phyloP scores from a whole-genome alignment of 805 yeast species.

The Candida methanosorbosa region DNA sequence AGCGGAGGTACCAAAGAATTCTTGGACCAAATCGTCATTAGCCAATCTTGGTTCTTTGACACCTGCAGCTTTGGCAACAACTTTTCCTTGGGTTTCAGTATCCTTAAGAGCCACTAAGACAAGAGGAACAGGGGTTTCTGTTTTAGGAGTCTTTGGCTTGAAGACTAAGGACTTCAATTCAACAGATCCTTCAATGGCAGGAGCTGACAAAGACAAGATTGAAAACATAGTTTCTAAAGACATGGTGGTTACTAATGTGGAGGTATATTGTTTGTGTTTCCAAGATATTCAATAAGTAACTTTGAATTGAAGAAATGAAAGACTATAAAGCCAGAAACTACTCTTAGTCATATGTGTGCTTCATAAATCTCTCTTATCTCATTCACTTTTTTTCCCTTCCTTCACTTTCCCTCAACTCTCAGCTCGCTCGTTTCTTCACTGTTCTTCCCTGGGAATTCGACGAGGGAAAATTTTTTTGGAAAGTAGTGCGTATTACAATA shows the following conservation, averaged over 20 bases:
- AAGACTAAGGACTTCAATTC: constrained; percentile 72
- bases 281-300: too few relatives aligned
- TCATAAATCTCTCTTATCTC: too few relatives aligned
- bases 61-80: constrained; percentile 56
- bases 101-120: constrained; percentile 67
- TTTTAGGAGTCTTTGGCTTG: constrained; percentile 86
- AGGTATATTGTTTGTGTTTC: too few relatives aligned
- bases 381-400: neutral
- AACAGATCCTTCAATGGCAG: constrained; percentile 38
- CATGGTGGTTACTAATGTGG: too few relatives aligned
- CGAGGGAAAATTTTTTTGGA: too few relatives aligned
- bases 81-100: constrained; percentile 60
- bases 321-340: too few relatives aligned
- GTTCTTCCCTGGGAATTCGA: too few relatives aligned
- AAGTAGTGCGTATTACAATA: too few relatives aligned
- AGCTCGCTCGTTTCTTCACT: too few relatives aligned
- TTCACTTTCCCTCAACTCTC: neutral
- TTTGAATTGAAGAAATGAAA: too few relatives aligned
- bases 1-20: constrained; percentile 48
- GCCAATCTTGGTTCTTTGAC: constrained; percentile 87
- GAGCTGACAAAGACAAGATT: constrained; percentile 52
- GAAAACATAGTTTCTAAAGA: constrained; percentile 63
- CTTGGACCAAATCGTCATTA: constrained; percentile 65
- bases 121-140: constrained; percentile 71
- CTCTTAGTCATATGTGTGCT: too few relatives aligned